These are phyloP conservation scores for Sicyos baderoa DNA, from an alignment of 306 rosid genomes.

Conservation along the genomic window DNA sequence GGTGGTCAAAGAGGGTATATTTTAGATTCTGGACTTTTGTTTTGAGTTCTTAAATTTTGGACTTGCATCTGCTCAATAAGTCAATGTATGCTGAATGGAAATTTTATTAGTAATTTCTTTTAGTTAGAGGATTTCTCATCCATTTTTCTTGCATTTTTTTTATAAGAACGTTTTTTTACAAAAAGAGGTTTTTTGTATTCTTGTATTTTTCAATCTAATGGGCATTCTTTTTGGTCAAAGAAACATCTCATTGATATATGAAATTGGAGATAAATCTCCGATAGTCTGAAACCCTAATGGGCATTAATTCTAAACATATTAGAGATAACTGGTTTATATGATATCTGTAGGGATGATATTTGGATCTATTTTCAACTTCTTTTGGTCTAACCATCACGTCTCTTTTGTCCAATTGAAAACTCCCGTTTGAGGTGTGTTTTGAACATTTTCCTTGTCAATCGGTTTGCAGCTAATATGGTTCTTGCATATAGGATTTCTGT, in stretches of 20 bases:
- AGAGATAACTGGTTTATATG: not conserved
- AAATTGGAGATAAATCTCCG: no score
- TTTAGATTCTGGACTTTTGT: not conserved
- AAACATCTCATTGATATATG: no score
- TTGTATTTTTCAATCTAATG: not conserved
- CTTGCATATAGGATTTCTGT: constrained; percentile 4
- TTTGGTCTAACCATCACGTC: not conserved
- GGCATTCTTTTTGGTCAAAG: no score
- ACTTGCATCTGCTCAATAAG: not conserved
- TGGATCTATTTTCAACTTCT: not conserved
- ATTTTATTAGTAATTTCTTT: not conserved
- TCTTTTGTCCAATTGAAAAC: not conserved
- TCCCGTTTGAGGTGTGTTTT: not conserved
- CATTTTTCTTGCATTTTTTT: not conserved
- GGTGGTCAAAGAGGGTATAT: not conserved
- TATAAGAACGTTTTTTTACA: not conserved
- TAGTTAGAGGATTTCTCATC: not conserved
- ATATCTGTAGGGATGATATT: not conserved
- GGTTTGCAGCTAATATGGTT: constrained; percentile 6
- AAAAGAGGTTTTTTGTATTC: not conserved
- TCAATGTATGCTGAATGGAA: not conserved
- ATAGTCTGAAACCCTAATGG: not conserved
- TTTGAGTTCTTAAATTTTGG: not conserved
- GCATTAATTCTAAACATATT: not conserved
- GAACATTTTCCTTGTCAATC: constrained; percentile 9